phyloP scores from a whole-genome alignment of 192 early-diverging fungal genomes.

The Lobosporangium transversale region DNA sequence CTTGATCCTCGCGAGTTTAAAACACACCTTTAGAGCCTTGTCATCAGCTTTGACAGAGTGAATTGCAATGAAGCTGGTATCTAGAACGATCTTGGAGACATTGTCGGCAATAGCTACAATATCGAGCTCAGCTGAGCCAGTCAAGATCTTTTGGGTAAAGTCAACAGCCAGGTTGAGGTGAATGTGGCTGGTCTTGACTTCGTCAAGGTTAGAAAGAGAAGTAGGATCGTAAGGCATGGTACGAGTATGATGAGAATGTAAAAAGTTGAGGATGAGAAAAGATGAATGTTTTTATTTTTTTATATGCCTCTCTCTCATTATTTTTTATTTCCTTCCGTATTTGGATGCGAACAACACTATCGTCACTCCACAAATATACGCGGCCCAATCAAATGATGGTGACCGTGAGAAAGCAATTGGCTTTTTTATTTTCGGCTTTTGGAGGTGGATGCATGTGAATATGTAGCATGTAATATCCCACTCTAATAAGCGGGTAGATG shows the following conservation, averaged over 20 bases:
- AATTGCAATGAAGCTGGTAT: conserved; percentile 73
- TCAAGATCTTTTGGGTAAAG: conserved; percentile 76
- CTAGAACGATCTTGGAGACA: conserved; percentile 71
- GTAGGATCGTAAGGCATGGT: conserved; percentile 78
- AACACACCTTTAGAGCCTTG: conserved; percentile 30
- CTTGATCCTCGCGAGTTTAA: too few relatives aligned
- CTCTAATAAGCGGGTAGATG: too few relatives aligned
- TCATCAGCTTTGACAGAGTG: conserved; percentile 49
- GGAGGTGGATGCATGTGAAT: too few relatives aligned
- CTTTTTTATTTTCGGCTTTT: too few relatives aligned
- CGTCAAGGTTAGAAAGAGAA: conserved; percentile 82
- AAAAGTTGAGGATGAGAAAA: not conserved
- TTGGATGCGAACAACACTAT: not conserved
- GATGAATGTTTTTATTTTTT: conserved; percentile 52
- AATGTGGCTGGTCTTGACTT: conserved; percentile 77
- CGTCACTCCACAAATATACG: not conserved
- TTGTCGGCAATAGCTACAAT: conserved; percentile 65
- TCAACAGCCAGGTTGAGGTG: conserved; percentile 81
- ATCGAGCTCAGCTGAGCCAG: conserved; percentile 72
- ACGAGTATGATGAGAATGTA: not conserved
- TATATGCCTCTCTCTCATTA: conserved; percentile 24
- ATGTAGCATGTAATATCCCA: too few relatives aligned
- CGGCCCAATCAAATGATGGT: not conserved
- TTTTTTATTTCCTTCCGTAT: conserved; percentile 56
- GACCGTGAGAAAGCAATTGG: conserved; percentile 15